phyloP scores from a whole-genome alignment of 768 basidiomycete species.

The Jaapia argillacea region DNA sequence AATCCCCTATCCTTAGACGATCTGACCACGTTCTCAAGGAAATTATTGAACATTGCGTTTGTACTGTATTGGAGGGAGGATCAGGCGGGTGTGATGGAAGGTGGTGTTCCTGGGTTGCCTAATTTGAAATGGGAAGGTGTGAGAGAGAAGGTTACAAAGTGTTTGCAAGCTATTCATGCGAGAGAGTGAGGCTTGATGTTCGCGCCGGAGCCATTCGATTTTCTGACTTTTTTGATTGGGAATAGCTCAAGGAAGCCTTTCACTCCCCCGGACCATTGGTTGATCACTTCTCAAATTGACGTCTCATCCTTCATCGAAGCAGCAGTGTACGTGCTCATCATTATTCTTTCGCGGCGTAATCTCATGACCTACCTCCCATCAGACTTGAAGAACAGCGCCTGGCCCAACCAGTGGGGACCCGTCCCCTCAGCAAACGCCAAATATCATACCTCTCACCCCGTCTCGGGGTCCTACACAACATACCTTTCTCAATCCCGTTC shows the following conservation, averaged over 20 bases:
- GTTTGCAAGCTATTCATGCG: conserved; percentile 75
- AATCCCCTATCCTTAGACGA: conserved; percentile 84
- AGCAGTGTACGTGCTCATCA: conserved; percentile 47
- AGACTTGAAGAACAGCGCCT: conserved; percentile 62
- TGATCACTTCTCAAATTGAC: conserved; percentile 52
- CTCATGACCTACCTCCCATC: conserved; percentile 1
- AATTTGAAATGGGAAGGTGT: conserved; percentile 54
- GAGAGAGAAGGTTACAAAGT: conserved; percentile 65
- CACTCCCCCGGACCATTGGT: conserved; percentile 79
- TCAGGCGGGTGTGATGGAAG: conserved; percentile 26
- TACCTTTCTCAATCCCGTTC: conserved; percentile 94
- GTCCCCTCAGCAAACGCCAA: conserved; percentile 52
- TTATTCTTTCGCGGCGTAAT: conserved; percentile 2
- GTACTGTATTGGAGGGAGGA: conserved; percentile 62
- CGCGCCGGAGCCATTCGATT: not conserved
- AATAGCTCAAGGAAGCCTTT: conserved; percentile 82
- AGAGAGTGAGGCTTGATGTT: conserved; percentile 55
- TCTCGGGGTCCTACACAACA: conserved; percentile 86
- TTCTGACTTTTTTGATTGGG: conserved; percentile 6
- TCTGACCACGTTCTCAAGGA: conserved; percentile 60
- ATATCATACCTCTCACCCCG: conserved; percentile 72
- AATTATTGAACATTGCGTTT: conserved; percentile 79
- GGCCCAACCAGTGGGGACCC: conserved; percentile 14
- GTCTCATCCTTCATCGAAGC: conserved; percentile 74
- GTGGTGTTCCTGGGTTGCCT: conserved; percentile 29